phyloP scores from a whole-genome alignment of 352 stramenopile genomes.

The Phytophthora podocarpi region DNA sequence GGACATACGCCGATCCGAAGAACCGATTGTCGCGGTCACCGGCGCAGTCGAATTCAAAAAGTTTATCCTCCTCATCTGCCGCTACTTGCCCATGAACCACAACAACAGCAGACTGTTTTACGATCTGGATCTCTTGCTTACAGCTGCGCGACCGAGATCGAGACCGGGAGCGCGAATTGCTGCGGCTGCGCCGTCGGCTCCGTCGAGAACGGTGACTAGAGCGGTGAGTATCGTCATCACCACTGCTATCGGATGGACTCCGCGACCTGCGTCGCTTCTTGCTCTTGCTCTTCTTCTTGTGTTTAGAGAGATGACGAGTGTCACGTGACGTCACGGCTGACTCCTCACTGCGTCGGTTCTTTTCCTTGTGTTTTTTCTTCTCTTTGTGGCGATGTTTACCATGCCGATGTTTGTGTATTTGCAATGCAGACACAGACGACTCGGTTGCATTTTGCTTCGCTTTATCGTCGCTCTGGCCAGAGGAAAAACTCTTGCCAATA shows the following conservation, averaged over 20 bases:
- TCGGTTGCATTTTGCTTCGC: constrained; percentile 1
- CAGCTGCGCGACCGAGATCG: constrained; percentile 8
- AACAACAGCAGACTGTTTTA: constrained; percentile 13
- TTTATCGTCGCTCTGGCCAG: constrained; percentile 1
- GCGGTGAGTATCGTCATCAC: background rate
- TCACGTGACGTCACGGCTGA: constrained; percentile 12
- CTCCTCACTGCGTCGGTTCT: constrained; percentile 14
- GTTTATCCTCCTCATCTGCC: constrained; percentile 24
- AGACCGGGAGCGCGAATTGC: constrained; percentile 14
- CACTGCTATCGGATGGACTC: constrained; percentile 22
- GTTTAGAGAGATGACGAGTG: constrained; percentile 26
- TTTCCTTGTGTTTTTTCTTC: constrained; percentile 31
- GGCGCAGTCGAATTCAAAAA: constrained; percentile 70
- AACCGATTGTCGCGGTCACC: constrained; percentile 74
- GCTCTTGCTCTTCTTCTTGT: constrained; percentile 45
- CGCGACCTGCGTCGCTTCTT: constrained; percentile 28
- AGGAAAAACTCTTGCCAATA: constrained; percentile 38
- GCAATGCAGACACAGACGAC: constrained; percentile 16
- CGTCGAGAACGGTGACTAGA: constrained; percentile 13
- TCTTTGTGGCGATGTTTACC: constrained; percentile 25
- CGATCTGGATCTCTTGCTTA: constrained; percentile 15
- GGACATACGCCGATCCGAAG: constrained; percentile 68
- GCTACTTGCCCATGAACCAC: background rate
- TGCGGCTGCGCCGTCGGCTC: constrained; percentile 6
- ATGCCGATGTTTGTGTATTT: constrained; percentile 40